These are phyloP conservation scores for Yarrowia sp. DNA, from an alignment of 805 yeast genomes.

Conservation along the genomic window DNA sequence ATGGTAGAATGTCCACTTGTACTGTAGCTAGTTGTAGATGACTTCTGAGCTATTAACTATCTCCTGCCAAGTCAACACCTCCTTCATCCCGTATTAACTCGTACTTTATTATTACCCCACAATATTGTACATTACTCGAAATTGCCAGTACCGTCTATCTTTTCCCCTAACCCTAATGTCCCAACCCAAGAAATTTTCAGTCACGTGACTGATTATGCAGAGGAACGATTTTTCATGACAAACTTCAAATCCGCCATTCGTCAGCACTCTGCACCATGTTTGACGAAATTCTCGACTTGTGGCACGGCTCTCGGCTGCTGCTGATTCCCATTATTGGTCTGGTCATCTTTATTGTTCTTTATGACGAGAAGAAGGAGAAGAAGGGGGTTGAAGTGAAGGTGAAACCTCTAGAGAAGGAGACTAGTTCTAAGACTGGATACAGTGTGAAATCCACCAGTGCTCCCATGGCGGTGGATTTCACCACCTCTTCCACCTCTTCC, in stretches of 20 bases:
- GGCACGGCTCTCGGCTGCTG: constrained; percentile 41
- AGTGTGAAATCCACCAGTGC: neutral
- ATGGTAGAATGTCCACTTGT: too few species aligned
- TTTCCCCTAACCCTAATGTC: neutral
- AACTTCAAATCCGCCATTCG: constrained; percentile 1
- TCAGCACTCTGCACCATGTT: constrained; percentile 2
- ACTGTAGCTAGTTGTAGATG: too few species aligned
- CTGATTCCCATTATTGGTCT: constrained; percentile 40
- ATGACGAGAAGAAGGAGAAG: constrained; percentile 26
- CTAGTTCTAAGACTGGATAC: too few species aligned
- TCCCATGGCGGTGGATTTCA: constrained; percentile 45
- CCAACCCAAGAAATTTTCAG: neutral
- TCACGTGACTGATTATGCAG: constrained; percentile 34
- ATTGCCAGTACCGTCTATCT: neutral
- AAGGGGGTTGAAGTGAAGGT: neutral
- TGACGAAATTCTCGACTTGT: constrained; percentile 26
- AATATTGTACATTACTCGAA: neutral
- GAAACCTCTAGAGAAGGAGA: too few species aligned
- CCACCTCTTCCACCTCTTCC: constrained; percentile 41
- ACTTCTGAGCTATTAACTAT: too few species aligned
- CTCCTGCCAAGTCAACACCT: too few species aligned
- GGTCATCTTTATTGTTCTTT: constrained; percentile 9
- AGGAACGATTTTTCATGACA: constrained; percentile 7
- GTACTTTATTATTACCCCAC: neutral
- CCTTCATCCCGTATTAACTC: too few species aligned